Evolutionary conservation across 805 yeast genomes (phyloP).

Genomic region (Ogataea minuta): DNA sequence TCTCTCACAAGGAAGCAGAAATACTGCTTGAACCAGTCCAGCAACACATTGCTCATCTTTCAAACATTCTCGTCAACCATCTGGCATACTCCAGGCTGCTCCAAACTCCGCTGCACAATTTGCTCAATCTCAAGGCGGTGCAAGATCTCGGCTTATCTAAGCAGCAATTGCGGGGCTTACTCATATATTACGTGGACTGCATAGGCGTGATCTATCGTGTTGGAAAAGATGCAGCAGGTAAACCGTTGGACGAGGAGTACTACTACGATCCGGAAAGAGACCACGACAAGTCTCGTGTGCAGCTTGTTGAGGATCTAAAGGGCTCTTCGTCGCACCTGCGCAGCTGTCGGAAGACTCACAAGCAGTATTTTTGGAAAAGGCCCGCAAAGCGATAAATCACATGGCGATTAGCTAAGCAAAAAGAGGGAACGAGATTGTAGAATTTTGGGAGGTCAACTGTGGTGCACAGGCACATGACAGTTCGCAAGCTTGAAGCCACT

Average conservation of each 20-base stretch:
- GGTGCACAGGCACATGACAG: too few relatives aligned
- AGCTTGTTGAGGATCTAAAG: constrained; percentile 69
- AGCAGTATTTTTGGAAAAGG: constrained; percentile 77
- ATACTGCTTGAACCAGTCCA: constrained; percentile 34
- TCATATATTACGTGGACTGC: constrained; percentile 48
- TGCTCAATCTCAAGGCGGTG: constrained; percentile 57
- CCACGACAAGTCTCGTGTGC: constrained; percentile 63
- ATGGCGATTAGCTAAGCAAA: constrained; percentile 9
- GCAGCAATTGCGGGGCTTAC: constrained; percentile 43
- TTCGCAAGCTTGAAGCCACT: too few relatives aligned
- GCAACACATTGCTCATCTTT: constrained; percentile 47
- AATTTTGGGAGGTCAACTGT: not conserved
- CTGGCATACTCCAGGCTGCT: constrained; percentile 86
- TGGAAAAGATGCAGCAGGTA: constrained; percentile 97
- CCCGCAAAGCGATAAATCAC: constrained; percentile 35
- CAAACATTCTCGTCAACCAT: constrained; percentile 72
- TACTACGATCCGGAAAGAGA: constrained; percentile 88
- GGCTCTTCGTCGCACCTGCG: constrained; percentile 76
- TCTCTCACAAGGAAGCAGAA: constrained; percentile 26
- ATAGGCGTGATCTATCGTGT: constrained; percentile 86
- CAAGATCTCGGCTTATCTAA: constrained; percentile 46
- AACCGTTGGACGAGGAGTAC: constrained; percentile 89
- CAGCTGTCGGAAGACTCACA: constrained; percentile 89
- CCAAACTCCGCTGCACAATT: constrained; percentile 78
- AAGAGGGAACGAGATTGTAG: constrained; percentile 3